Base-by-base conservation (phyloP, 164 flowering plant genomes). In the Brasenia schreberi region DNA sequence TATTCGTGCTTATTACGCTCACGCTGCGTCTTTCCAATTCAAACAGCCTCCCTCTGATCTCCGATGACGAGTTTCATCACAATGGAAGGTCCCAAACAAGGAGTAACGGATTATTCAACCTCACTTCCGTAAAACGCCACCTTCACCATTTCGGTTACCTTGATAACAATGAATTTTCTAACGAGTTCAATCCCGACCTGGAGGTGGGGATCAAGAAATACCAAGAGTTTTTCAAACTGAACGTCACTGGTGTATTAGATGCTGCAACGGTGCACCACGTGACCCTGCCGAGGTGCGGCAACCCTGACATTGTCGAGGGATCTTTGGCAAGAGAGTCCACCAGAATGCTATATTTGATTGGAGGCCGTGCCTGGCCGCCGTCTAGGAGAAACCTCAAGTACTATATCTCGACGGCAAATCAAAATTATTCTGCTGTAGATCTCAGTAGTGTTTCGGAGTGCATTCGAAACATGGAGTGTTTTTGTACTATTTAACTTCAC, bases 141-240 rank as follows among this genome's bases (percentile, higher is more conserved):
- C 81, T 88, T 63, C 70, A 72, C 33, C 76, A 72, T 0, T 88
- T 87, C 75, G 93, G 95, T 5, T 91, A 91, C 75, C 75, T 90
- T 44, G 52, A 74, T 2, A 45, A 61, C 5, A 85, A 86, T 60
- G 66, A 56, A 11, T 61, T 62, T 0, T 33, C 12, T 42, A 62
- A 66, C 49, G 6, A 18, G 5, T 88, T 88, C 78, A 91, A 91
- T 43, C 66, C 68, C 10, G 49, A 67, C 0, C 69, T 91, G 19
- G 81, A 82, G 69, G 66, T 81, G 5, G 92, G 96, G 43, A 66
- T 91, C 66, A 64, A 64, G n/a, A 52, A 42, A 4, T 91, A 91
- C 77, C 97, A 91, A 64, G 66, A 14, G 27, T 80, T 74, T n/a
- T 83, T 78, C 64, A 80, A 87, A 5, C 65, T 91, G 75, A 78